Percentiles rank a stretch among this genome's conserved stretches.
phyloP scores from a whole-genome alignment of 495 filamentous ascomycete genomes.

The Trichoderma gamsii region DNA sequence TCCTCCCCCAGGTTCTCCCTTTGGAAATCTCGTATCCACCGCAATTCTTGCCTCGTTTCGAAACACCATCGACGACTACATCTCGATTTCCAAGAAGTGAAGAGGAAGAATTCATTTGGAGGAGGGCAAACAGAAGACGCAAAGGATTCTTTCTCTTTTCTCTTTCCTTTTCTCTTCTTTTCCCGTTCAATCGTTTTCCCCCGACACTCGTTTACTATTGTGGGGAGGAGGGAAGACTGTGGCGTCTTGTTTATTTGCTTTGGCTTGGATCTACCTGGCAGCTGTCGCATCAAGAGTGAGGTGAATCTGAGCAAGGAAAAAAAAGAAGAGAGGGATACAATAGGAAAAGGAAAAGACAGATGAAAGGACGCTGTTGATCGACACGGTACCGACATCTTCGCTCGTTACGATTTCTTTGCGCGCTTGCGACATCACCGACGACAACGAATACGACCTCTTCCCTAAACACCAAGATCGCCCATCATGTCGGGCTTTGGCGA shows the following conservation, averaged over 20 bases:
- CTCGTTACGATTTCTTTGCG: not conserved
- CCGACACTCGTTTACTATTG: not conserved
- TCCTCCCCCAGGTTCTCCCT: no score
- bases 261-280: no score
- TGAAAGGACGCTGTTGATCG: not conserved
- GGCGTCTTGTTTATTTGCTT: constrained; percentile 1
- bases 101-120: no score
- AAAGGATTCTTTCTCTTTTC: not conserved
- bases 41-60: no score
- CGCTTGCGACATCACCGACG: constrained; percentile 2
- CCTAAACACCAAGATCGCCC: not conserved
- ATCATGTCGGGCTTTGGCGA: constrained; percentile 80
- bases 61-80: no score
- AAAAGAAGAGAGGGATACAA: not conserved
- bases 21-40: no score
- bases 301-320: not conserved
- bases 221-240: not conserved
- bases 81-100: no score
- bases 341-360: not conserved
- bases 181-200: not conserved
- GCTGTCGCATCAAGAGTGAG: not conserved
- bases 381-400: not conserved
- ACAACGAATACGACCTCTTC: not conserved
- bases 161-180: not conserved
- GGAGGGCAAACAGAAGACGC: not conserved